A percentile compares a stretch with the other conserved stretches of the same genome.
These are phyloP conservation scores for Acanthamoeba triangularis DNA, from an alignment of 208 protist genomes.

Conservation along the genomic window DNA sequence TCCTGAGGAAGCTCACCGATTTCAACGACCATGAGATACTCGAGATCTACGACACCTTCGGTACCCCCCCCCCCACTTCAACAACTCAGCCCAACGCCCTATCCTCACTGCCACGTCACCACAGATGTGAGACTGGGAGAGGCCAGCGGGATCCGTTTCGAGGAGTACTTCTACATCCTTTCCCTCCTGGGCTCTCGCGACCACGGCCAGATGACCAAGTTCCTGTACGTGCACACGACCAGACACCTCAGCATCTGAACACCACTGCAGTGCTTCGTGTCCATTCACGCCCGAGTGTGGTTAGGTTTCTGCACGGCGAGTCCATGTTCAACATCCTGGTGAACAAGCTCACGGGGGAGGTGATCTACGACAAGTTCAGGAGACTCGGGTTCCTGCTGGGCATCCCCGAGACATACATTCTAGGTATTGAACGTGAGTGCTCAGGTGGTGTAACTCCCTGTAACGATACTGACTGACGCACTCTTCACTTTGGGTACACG, in stretches of 20 bases:
- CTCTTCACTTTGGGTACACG: not conserved
- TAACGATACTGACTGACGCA: not conserved
- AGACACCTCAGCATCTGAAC: too few relatives aligned
- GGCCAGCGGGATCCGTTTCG: constrained; percentile 63
- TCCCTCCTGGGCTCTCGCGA: constrained; percentile 32
- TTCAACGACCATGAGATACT: constrained; percentile 75
- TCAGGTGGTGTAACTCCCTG: not conserved
- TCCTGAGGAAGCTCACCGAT: constrained; percentile 74
- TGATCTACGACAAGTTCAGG: constrained; percentile 71
- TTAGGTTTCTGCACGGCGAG: constrained; percentile 44
- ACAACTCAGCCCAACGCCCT: not conserved
- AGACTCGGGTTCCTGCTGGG: constrained; percentile 71
- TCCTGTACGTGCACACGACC: not conserved
- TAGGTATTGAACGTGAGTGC: not conserved
- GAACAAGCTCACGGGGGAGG: constrained; percentile 18
- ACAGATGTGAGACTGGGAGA: constrained; percentile 46
- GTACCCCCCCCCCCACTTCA: not conserved
- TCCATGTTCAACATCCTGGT: constrained; percentile 66
- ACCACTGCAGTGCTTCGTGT: not conserved
- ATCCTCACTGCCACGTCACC: not conserved
- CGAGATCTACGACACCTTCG: constrained; percentile 73
- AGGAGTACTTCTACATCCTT: constrained; percentile 74
- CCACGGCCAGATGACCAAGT: constrained; percentile 64
- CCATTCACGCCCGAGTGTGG: too few relatives aligned
- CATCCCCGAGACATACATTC: constrained; percentile 69